A percentile compares a stretch with the other conserved stretches of the same genome.
Conservation (phyloP, 2,329 filamentous ascomycete genomes). For the Alternaria sp. region DNA sequence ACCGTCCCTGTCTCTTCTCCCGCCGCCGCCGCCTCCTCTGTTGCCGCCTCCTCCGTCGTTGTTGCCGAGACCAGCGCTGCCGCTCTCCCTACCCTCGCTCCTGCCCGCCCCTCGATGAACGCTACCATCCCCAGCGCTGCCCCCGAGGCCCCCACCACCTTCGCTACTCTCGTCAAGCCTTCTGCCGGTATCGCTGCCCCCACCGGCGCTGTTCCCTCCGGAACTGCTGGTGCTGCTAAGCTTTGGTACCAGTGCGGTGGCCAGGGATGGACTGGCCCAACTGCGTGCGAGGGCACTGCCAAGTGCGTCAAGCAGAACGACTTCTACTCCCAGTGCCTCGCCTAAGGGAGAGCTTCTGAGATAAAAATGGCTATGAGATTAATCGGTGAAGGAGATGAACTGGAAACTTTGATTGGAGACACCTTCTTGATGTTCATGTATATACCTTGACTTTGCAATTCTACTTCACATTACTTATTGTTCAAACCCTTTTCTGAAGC, state of each 20-base stretch:
- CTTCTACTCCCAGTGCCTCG: constrained; percentile 52
- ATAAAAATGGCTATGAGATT: not conserved
- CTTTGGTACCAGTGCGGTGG: constrained; percentile 41
- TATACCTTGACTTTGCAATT: constrained; percentile 8
- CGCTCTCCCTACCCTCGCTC: constrained; percentile 5
- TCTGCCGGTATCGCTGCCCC: constrained; percentile 9
- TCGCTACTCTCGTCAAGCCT: constrained; percentile 14
- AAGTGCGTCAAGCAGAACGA: constrained; percentile 47
- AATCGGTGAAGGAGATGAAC: not conserved
- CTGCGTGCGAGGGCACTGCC: constrained; percentile 44
- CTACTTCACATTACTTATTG: constrained; percentile 1
- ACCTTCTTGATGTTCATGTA: constrained; percentile 14
- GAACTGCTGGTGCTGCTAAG: constrained; percentile 10
- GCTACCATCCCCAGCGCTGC: constrained; percentile 8
- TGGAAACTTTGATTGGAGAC: not conserved
- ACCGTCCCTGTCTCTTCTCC: constrained; percentile 13
- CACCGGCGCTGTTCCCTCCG: constrained; percentile 33
- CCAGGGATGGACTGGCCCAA: constrained; percentile 46
- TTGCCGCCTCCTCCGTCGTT: not conserved
- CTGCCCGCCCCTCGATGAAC: constrained; percentile 3
- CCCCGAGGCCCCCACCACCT: constrained; percentile 9
- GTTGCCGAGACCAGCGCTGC: constrained; percentile 2
- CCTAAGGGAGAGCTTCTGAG: not conserved
- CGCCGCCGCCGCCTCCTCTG: not conserved
- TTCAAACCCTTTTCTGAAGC: not conserved